Percentiles rank a stretch among this genome's conserved stretches.
phyloP scores from a whole-genome alignment of 306 rosid species.

The Crotalaria pallida region DNA sequence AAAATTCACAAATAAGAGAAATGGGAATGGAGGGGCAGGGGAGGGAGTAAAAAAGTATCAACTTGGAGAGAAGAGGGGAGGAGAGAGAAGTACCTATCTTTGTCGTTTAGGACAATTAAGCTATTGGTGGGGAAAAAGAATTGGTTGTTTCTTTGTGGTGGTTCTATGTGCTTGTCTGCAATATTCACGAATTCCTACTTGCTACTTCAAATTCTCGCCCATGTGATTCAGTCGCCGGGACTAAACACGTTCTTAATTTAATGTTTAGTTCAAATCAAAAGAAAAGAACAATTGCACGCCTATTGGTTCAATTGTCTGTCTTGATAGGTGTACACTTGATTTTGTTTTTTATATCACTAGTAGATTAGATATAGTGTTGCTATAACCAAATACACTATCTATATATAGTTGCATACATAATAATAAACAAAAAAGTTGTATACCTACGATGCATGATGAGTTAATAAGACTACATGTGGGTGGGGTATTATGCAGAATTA shows the following conservation, averaged over 20 bases:
- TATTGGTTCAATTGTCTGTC: slow-evolving; percentile 20
- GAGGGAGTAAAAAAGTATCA: too few relatives aligned
- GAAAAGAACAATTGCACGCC: slow-evolving; percentile 11
- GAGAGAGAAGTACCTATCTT: slow-evolving; percentile 4
- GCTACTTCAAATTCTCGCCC: slow-evolving; percentile 8
- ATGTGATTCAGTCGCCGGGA: slow-evolving; percentile 22
- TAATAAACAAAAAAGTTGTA: too few relatives aligned
- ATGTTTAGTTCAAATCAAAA: slow-evolving; percentile 45
- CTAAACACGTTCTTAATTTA: slow-evolving; percentile 25
- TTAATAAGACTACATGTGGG: slow-evolving; percentile 7
- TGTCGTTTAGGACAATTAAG: slow-evolving; percentile 8
- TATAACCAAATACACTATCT: background rate
- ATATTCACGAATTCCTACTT: slow-evolving; percentile 21
- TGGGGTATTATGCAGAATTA: slow-evolving; percentile 26
- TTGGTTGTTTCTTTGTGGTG: slow-evolving; percentile 28
- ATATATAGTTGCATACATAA: too few relatives aligned
- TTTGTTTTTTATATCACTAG: background rate
- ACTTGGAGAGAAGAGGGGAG: background rate
- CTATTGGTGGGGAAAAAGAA: slow-evolving; percentile 15
- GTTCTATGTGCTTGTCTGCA: slow-evolving; percentile 32
- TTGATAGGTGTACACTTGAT: slow-evolving; percentile 8
- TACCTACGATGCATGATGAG: too few relatives aligned
- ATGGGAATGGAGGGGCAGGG: too few relatives aligned
- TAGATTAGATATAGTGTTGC: background rate
- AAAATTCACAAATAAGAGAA: too few relatives aligned